These are phyloP conservation scores for Suillus alpinus DNA, from an alignment of 768 basidiomycete genomes.

Conservation along the genomic window DNA sequence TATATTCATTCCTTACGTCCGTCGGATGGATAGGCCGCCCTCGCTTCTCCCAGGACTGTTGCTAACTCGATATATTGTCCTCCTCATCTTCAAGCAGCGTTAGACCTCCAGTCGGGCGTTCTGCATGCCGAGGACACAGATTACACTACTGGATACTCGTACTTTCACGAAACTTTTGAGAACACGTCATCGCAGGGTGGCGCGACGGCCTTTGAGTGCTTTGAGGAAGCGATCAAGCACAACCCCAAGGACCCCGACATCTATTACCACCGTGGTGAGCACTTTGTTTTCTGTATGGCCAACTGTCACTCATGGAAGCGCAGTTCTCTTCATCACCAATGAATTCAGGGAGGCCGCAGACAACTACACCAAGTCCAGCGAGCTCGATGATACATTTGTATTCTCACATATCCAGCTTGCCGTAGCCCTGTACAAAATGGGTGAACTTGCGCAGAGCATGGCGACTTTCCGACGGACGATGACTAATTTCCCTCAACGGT, in stretches of 20 bases:
- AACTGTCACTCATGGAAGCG: not conserved
- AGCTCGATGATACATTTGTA: slow-evolving; percentile 84
- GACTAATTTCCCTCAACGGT: slow-evolving; percentile 78
- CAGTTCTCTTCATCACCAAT: slow-evolving; percentile 93
- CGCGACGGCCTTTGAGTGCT: slow-evolving; percentile 80
- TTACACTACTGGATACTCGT: slow-evolving; percentile 94
- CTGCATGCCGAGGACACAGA: slow-evolving; percentile 97
- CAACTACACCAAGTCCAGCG: slow-evolving; percentile 89
- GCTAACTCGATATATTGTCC: slow-evolving; percentile 96
- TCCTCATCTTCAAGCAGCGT: slow-evolving; percentile 56
- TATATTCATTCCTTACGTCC: not conserved
- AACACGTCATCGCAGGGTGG: slow-evolving; percentile 78
- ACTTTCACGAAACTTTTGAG: slow-evolving; percentile 97
- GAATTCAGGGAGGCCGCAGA: slow-evolving; percentile 82
- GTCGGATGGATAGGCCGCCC: slow-evolving; percentile 55
- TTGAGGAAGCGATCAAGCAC: slow-evolving; percentile 82
- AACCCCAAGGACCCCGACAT: slow-evolving; percentile 90
- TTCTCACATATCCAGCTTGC: slow-evolving; percentile 98
- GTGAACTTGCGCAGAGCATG: slow-evolving; percentile 77
- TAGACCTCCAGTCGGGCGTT: slow-evolving; percentile 73
- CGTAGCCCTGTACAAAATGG: slow-evolving; percentile 94
- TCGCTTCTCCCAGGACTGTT: slow-evolving; percentile 89
- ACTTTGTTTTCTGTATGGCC: not conserved
- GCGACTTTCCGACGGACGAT: slow-evolving; percentile 86
- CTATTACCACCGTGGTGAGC: slow-evolving; percentile 91